phyloP scores from a whole-genome alignment of 192 early-diverging fungal species.

The Linnemannia elongata region DNA sequence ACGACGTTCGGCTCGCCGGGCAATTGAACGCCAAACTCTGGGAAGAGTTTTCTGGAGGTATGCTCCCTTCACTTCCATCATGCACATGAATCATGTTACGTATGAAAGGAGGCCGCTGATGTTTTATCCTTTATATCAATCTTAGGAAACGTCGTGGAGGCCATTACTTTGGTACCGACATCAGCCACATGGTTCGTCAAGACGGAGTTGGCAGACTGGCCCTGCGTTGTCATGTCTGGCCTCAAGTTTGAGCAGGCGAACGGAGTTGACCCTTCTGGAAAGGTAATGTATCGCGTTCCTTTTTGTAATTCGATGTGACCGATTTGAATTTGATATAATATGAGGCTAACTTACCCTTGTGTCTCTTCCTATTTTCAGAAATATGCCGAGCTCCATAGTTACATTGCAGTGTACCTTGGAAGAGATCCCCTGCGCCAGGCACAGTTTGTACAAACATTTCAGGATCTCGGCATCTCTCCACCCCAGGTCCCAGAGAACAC shows the following conservation, averaged over 20 bases:
- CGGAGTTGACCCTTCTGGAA: constrained; percentile 23
- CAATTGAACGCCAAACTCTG: constrained; percentile 43
- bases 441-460: constrained; percentile 42
- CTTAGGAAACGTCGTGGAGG: constrained; percentile 42
- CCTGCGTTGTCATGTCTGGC: constrained; percentile 54
- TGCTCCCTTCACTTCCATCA: not conserved
- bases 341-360: not conserved
- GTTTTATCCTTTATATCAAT: not conserved
- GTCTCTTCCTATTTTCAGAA: not conserved
- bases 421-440: constrained; percentile 43
- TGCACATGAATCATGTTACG: not conserved
- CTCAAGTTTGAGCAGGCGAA: constrained; percentile 52
- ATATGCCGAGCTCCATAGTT: constrained; percentile 45
- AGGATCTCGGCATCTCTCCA: constrained; percentile 44
- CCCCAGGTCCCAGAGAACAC: constrained; percentile 9
- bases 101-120: not conserved
- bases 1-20: constrained; percentile 40
- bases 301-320: not conserved
- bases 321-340: not conserved
- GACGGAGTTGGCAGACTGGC: constrained; percentile 52
- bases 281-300: constrained; percentile 1
- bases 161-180: constrained; percentile 44
- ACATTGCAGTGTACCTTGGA: constrained; percentile 49
- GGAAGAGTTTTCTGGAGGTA: constrained; percentile 53
- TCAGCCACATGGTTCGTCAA: constrained; percentile 47